Percentiles rank a stretch among this genome's conserved stretches.
Conservation (phyloP, 345 rosid species). For the Rubroshorea leprosula region DNA sequence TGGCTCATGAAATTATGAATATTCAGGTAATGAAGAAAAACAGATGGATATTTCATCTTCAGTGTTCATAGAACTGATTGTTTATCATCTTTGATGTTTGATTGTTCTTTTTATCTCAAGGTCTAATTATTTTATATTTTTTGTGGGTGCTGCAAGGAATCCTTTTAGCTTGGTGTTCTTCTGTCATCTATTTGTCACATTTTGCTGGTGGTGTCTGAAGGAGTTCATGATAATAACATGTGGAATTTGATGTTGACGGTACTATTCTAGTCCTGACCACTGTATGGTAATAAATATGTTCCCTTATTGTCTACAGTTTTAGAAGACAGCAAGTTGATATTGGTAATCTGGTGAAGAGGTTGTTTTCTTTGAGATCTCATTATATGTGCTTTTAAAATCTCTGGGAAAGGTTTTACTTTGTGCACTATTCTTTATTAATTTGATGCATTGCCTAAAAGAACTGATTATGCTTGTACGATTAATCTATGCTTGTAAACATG, state of each 20-base stretch:
- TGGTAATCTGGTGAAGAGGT: not conserved
- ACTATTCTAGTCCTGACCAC: constrained; percentile 17
- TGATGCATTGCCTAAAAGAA: not conserved
- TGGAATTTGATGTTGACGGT: constrained; percentile 69
- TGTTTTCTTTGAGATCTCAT: not conserved
- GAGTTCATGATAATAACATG: constrained; percentile 58
- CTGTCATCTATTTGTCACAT: constrained; percentile 77
- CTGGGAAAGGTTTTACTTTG: not conserved
- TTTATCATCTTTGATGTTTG: not conserved
- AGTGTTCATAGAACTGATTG: not conserved
- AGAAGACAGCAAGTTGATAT: not conserved
- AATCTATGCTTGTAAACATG: not conserved
- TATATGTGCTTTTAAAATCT: not conserved
- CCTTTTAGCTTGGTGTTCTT: constrained; percentile 69
- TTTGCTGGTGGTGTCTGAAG: constrained; percentile 77
- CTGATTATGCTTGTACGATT: not conserved
- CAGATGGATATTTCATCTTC: not conserved
- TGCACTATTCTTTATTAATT: not conserved
- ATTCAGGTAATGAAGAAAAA: constrained; percentile 54
- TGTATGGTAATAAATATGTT: not conserved
- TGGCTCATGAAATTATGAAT: constrained; percentile 75
- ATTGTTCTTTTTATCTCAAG: constrained; percentile 11
- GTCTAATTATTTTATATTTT: constrained; percentile 21
- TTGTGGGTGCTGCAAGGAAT: constrained; percentile 47
- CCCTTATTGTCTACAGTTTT: constrained; percentile 3